Conservation (phyloP, 2,329 filamentous ascomycete species). For the Didymella keratinophila region DNA sequence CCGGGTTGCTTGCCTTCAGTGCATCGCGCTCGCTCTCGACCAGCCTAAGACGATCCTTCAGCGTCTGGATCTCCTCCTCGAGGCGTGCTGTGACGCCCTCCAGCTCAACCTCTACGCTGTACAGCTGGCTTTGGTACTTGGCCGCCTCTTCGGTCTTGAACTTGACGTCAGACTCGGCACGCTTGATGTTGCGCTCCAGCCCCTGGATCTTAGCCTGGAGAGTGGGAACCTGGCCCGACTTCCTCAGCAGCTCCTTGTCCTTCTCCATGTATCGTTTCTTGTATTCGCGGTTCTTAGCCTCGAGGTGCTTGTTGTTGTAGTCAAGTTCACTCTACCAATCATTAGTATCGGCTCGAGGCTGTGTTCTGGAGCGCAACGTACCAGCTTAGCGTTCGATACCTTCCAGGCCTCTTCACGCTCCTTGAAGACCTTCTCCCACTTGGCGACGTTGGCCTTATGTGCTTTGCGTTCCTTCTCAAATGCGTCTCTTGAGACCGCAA, state of each 20-base stretch:
- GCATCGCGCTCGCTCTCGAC: conserved; percentile 78
- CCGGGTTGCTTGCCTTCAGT: conserved; percentile 74
- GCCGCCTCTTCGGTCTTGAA: conserved; percentile 45
- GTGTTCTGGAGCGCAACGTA: conserved; percentile 22
- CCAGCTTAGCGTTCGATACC: conserved; percentile 35
- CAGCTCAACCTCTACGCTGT: conserved; percentile 57
- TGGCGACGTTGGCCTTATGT: conserved; percentile 42
- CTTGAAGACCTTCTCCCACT: conserved; percentile 45
- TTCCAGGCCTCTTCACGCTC: conserved; percentile 43
- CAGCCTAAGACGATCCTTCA: conserved; percentile 68
- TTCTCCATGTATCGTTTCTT: conserved; percentile 37
- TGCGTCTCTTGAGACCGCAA: conserved; percentile 35
- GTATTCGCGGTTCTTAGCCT: conserved; percentile 38
- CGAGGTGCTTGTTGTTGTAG: conserved; percentile 33
- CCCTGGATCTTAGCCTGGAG: conserved; percentile 42
- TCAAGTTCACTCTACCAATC: conserved; percentile 33
- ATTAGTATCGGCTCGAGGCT: conserved; percentile 1
- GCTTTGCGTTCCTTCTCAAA: conserved; percentile 43
- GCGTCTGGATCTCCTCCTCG: conserved; percentile 71
- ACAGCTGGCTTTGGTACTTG: conserved; percentile 53
- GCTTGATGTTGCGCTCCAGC: conserved; percentile 37
- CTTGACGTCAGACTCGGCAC: conserved; percentile 42
- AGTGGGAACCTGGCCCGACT: conserved; percentile 34
- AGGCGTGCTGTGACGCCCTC: conserved; percentile 68
- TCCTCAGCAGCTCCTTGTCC: conserved; percentile 36